A percentile compares a stretch with the other conserved stretches of the same genome.
Evolutionary conservation across 768 basidiomycete species (phyloP).

Genomic region (Hysterangium stoloniferum): DNA sequence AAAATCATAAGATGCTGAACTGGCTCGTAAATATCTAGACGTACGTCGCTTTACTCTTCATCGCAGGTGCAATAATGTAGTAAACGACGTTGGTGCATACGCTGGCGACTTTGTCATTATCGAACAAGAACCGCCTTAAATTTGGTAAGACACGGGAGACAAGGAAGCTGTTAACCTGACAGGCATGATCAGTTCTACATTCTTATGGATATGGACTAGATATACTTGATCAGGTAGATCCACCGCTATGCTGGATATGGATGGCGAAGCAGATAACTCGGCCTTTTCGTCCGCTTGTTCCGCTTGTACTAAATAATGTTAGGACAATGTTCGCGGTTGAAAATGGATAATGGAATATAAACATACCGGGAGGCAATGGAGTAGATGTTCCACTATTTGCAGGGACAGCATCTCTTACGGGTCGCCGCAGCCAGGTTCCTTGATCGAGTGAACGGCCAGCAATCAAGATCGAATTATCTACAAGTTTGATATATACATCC

Average conservation of each 20-base stretch:
- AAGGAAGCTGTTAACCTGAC: conserved; percentile 65
- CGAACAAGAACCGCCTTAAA: conserved; percentile 70
- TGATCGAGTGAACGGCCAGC: conserved; percentile 68
- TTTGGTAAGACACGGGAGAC: conserved; percentile 63
- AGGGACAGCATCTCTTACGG: conserved; percentile 51
- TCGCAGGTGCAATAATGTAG: conserved; percentile 71
- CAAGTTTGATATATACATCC: conserved; percentile 80
- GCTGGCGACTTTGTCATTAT: conserved; percentile 75
- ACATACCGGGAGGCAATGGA: conserved; percentile 52
- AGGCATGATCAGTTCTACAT: neutral
- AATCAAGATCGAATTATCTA: conserved; percentile 70
- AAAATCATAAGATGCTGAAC: conserved; percentile 12
- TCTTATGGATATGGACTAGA: conserved; percentile 11
- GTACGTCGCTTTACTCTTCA: conserved; percentile 72
- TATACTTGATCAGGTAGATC: conserved; percentile 44
- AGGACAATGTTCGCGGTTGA: conserved; percentile 1
- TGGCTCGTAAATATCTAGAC: neutral
- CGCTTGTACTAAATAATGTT: conserved; percentile 10
- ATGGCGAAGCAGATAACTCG: conserved; percentile 47
- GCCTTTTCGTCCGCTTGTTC: conserved; percentile 39
- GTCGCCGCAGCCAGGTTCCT: conserved; percentile 71
- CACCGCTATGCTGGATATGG: conserved; percentile 26
- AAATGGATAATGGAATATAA: neutral
- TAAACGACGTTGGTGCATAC: conserved; percentile 79
- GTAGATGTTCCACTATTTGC: conserved; percentile 65